A percentile compares a stretch with the other conserved stretches of the same genome.
phyloP scores from a whole-genome alignment of 2,329 filamentous ascomycete genomes.

The Alternaria sp. region DNA sequence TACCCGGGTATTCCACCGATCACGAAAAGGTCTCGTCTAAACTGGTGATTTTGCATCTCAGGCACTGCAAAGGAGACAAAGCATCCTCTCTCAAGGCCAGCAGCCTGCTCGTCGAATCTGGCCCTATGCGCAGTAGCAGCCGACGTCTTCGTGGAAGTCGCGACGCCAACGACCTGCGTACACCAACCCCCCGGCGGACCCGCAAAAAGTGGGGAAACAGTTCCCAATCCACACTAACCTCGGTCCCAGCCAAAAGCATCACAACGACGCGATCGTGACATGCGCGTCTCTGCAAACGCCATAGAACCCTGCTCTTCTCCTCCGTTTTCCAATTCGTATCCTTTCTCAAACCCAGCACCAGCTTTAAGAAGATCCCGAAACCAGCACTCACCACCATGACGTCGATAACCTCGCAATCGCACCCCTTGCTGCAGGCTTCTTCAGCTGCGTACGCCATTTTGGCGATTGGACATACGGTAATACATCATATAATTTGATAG shows the following conservation, averaged over 20 bases:
- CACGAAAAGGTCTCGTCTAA: too few species aligned
- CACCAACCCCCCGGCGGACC: neutral
- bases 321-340: neutral
- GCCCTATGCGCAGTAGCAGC: neutral
- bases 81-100: too few species aligned
- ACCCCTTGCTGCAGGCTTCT: conserved; percentile 39
- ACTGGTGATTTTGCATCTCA: too few species aligned
- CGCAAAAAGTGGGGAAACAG: conserved; percentile 11
- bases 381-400: conserved; percentile 16
- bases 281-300: neutral
- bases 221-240: conserved; percentile 3
- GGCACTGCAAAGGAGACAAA: too few species aligned
- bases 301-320: neutral
- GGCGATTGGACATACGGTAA: conserved; percentile 43
- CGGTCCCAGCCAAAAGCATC: conserved; percentile 3
- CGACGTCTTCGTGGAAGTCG: neutral
- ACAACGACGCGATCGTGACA: conserved; percentile 1
- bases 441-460: conserved; percentile 40
- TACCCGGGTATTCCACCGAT: too few species aligned
- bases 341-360: neutral
- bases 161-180: neutral
- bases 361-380: neutral
- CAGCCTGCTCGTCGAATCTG: too few species aligned
- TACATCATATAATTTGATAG: too few species aligned
- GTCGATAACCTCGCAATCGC: conserved; percentile 20